Evolutionary conservation across 768 basidiomycete species (phyloP).

Genomic region (Leccinum longicurvipes): DNA sequence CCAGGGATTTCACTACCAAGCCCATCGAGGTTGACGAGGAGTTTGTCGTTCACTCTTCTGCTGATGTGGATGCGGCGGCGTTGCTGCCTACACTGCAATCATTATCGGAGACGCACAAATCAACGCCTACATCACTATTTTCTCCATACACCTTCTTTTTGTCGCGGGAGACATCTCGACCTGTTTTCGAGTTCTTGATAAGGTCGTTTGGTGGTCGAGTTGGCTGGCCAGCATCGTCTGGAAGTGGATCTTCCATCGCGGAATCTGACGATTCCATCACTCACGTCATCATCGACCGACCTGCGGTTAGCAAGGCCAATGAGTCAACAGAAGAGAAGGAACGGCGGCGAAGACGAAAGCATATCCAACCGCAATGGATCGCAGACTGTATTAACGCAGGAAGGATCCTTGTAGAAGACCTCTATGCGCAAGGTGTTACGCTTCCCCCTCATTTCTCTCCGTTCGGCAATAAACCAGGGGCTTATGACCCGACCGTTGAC

Average conservation of each 20-base stretch:
- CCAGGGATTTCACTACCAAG: constrained; percentile 29
- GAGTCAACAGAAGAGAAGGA: constrained; percentile 60
- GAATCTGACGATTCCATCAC: constrained; percentile 84
- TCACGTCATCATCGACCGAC: constrained; percentile 93
- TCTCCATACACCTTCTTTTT: constrained; percentile 87
- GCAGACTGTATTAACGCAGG: constrained; percentile 92
- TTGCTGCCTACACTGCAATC: constrained; percentile 68
- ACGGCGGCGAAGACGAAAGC: constrained; percentile 67
- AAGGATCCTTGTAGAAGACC: constrained; percentile 79
- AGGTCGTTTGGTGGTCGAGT: constrained; percentile 90
- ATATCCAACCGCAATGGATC: constrained; percentile 97
- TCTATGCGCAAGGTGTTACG: constrained; percentile 78
- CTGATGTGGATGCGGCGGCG: constrained; percentile 41
- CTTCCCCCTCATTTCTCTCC: constrained; percentile 96
- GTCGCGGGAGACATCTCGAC: constrained; percentile 87
- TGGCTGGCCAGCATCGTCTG: constrained; percentile 83
- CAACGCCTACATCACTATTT: constrained; percentile 65
- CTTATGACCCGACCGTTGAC: constrained; percentile 62
- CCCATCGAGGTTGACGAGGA: constrained; percentile 52
- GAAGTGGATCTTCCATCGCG: constrained; percentile 74
- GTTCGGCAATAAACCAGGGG: constrained; percentile 79
- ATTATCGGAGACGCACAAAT: constrained; percentile 56
- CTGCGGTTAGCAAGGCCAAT: constrained; percentile 46
- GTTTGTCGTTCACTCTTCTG: constrained; percentile 61
- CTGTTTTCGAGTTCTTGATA: constrained; percentile 92